A percentile compares a stretch with the other conserved stretches of the same genome.
Conservation (phyloP, 208 protist genomes). For the Trypanosoma caninum region DNA sequence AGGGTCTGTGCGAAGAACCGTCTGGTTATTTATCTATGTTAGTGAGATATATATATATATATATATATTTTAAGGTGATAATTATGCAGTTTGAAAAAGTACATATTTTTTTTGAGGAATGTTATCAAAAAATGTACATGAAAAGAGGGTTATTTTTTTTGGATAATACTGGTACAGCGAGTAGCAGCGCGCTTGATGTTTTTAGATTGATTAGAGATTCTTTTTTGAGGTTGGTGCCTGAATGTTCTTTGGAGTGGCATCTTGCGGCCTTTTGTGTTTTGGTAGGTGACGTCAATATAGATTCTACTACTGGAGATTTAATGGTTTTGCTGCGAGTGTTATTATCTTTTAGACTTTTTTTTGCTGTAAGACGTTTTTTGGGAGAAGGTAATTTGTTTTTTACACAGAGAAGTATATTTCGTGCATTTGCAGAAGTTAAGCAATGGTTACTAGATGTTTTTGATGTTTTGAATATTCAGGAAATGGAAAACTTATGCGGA, state of each 20-base stretch:
- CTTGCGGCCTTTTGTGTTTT: background rate
- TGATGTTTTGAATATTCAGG: background rate
- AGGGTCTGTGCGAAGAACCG: no score
- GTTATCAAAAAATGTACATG: slow-evolving; percentile 3
- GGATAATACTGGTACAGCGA: background rate
- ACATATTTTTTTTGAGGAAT: no score
- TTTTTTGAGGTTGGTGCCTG: background rate
- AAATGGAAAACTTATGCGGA: background rate
- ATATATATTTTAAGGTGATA: no score
- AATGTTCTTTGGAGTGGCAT: background rate
- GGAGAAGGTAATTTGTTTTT: background rate
- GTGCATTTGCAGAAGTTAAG: slow-evolving; percentile 5
- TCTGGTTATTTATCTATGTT: no score
- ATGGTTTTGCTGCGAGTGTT: background rate
- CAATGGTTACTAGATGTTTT: slow-evolving; percentile 14
- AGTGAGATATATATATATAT: no score
- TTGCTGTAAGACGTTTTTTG: background rate
- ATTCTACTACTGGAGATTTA: background rate
- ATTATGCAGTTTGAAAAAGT: no score
- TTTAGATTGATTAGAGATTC: background rate
- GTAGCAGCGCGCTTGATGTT: background rate
- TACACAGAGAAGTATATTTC: background rate
- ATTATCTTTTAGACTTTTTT: slow-evolving; percentile 12
- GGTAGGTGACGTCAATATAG: background rate
- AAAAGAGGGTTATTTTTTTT: slow-evolving; percentile 4